Conservation (phyloP, 148 eudicot species). For the Nepenthes gracilis region DNA sequence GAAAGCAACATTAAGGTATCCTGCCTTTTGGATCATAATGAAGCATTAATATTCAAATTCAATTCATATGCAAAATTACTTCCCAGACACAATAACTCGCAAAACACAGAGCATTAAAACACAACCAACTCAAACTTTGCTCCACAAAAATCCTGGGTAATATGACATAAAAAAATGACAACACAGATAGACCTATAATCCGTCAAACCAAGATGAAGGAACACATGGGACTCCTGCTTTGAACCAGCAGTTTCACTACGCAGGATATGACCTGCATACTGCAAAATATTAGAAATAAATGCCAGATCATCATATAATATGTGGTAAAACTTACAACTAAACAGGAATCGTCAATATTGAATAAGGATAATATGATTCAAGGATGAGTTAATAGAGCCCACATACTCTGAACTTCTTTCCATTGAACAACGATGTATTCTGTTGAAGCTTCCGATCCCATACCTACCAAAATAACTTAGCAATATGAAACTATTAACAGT, state of each 20-base stretch:
- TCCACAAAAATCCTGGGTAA: too few relatives aligned
- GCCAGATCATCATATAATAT: neutral
- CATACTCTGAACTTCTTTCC: slow-evolving; percentile 84
- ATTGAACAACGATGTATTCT: slow-evolving; percentile 51
- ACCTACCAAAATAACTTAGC: slow-evolving; percentile 26
- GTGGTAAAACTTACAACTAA: neutral
- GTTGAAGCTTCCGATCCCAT: slow-evolving; percentile 54
- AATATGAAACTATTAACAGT: neutral
- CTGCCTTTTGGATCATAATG: too few relatives aligned
- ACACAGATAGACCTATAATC: slow-evolving; percentile 57
- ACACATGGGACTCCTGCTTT: slow-evolving; percentile 14
- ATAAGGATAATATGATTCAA: neutral
- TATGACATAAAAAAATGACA: too few relatives aligned
- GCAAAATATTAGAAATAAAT: slow-evolving; percentile 8
- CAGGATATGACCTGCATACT: slow-evolving; percentile 58
- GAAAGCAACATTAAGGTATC: too few relatives aligned
- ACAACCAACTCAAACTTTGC: too few relatives aligned
- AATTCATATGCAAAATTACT: too few relatives aligned
- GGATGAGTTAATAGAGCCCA: neutral
- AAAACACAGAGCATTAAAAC: too few relatives aligned
- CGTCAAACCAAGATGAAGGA: slow-evolving; percentile 84
- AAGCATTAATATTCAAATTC: too few relatives aligned
- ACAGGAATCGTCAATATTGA: neutral
- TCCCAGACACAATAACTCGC: too few relatives aligned
- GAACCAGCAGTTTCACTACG: slow-evolving; percentile 11